Evolutionary conservation across 1,284 basidiomycete genomes (phyloP).

Genomic region (Naganishia liquefaciens): DNA sequence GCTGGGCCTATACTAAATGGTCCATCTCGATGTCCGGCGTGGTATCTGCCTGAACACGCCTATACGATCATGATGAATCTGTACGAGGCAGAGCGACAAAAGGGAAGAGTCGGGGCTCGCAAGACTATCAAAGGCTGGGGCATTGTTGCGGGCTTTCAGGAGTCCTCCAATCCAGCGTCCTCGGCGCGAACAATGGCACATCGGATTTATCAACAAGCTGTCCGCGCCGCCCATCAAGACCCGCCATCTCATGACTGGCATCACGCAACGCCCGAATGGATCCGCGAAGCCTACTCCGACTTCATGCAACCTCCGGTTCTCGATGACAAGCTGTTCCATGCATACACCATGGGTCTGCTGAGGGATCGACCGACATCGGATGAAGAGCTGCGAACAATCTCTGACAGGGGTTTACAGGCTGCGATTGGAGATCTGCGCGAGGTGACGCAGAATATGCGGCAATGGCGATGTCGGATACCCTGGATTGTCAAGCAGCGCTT

Average conservation of each 20-base stretch:
- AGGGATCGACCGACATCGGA: slow-evolving; percentile 18
- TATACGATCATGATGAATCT: slow-evolving; percentile 30
- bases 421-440: slow-evolving; percentile 6
- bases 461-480: slow-evolving; percentile 14
- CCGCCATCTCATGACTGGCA: slow-evolving; percentile 6
- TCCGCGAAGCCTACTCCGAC: slow-evolving; percentile 4
- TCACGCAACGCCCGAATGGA: slow-evolving; percentile 5
- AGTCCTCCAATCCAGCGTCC: neutral
- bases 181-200: slow-evolving; percentile 18
- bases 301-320: slow-evolving; percentile 17
- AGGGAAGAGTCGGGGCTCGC: neutral
- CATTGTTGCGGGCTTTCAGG: slow-evolving; percentile 5
- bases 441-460: slow-evolving; percentile 18
- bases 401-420: neutral
- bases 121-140: slow-evolving; percentile 24
- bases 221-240: slow-evolving; percentile 7
- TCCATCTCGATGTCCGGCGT: slow-evolving; percentile 4
- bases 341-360: slow-evolving; percentile 6
- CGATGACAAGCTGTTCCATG: slow-evolving; percentile 25
- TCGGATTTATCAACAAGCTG: slow-evolving; percentile 11
- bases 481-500: slow-evolving; percentile 20
- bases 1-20: neutral
- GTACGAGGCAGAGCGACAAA: slow-evolving; percentile 21
- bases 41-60: slow-evolving; percentile 29
- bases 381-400: neutral